A percentile compares a stretch with the other conserved stretches of the same genome.
phyloP scores from a whole-genome alignment of 306 rosid genomes.

The Malus asiatica region DNA sequence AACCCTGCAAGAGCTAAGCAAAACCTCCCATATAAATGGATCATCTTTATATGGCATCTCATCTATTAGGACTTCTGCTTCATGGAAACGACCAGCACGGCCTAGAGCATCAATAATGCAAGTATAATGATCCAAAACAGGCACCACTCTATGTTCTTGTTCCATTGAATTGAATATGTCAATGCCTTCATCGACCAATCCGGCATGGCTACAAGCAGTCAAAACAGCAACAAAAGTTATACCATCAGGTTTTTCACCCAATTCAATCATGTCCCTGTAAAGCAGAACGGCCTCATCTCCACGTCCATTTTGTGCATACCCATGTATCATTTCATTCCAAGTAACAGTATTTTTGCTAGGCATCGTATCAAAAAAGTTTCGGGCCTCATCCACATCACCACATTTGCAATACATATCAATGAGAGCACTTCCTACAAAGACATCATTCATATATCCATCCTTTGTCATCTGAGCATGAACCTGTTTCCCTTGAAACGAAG shows the following conservation, averaged over 20 bases:
- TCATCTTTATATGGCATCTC: conserved; percentile 61
- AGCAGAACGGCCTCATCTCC: conserved; percentile 59
- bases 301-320: conserved; percentile 70
- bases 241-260: conserved; percentile 50
- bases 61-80: conserved; percentile 54
- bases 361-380: conserved; percentile 43
- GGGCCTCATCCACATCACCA: conserved; percentile 49
- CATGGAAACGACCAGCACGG: conserved; percentile 62
- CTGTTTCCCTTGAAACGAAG: conserved; percentile 57
- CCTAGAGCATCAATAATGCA: conserved; percentile 66
- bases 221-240: conserved; percentile 58
- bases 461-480: conserved; percentile 56
- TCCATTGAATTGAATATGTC: conserved; percentile 61
- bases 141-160: conserved; percentile 38
- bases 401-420: conserved; percentile 71
- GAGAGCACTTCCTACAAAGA: conserved; percentile 68
- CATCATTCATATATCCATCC: conserved; percentile 48
- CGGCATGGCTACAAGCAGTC: conserved; percentile 79
- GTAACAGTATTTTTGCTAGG: conserved; percentile 48
- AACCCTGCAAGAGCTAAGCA: conserved; percentile 67
- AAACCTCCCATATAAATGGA: conserved; percentile 78
- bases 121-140: conserved; percentile 61
- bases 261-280: conserved; percentile 50
- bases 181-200: conserved; percentile 61
- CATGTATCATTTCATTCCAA: conserved; percentile 82